A percentile compares a stretch with the other conserved stretches of the same genome.
Conservation (phyloP, 805 yeast species). For the Candida sonorensis region DNA sequence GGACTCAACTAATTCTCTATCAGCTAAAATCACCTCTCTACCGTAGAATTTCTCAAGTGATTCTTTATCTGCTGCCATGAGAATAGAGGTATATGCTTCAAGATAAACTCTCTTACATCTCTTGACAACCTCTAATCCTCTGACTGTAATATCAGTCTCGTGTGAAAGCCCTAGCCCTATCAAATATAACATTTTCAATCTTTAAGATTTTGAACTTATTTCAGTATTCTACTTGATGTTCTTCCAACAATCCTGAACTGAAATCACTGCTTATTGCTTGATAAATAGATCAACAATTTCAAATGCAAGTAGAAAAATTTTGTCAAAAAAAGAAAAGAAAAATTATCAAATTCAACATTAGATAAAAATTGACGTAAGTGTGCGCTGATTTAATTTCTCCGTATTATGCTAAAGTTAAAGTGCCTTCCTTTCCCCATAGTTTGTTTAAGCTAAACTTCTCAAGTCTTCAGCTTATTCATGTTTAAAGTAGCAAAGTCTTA, state of each 20-base stretch:
- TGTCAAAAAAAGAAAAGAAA: slow-evolving; percentile 1
- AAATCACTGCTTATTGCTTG: too few relatives aligned
- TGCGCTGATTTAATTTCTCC: too few relatives aligned
- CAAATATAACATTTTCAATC: slow-evolving; percentile 63
- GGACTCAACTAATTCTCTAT: slow-evolving; percentile 87
- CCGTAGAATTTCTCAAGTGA: slow-evolving; percentile 82
- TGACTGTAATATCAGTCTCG: slow-evolving; percentile 85
- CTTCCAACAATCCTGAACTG: too few relatives aligned
- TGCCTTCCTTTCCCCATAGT: too few relatives aligned
- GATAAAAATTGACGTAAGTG: too few relatives aligned
- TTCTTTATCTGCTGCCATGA: slow-evolving; percentile 83
- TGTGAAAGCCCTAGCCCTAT: slow-evolving; percentile 90
- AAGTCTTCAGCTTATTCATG: too few relatives aligned
- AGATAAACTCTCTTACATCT: slow-evolving; percentile 85
- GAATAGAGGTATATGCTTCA: slow-evolving; percentile 91
- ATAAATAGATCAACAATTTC: too few relatives aligned
- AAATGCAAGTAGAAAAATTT: not conserved
- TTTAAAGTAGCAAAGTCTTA: too few relatives aligned
- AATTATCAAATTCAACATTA: not conserved
- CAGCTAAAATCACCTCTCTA: slow-evolving; percentile 78
- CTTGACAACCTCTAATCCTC: slow-evolving; percentile 82
- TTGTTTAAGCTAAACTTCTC: too few relatives aligned
- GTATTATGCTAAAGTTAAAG: too few relatives aligned
- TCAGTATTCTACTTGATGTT: too few relatives aligned
- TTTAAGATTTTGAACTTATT: not conserved